Base-by-base conservation (phyloP, 1,284 basidiomycete species). In the Golubevia pallescens region DNA sequence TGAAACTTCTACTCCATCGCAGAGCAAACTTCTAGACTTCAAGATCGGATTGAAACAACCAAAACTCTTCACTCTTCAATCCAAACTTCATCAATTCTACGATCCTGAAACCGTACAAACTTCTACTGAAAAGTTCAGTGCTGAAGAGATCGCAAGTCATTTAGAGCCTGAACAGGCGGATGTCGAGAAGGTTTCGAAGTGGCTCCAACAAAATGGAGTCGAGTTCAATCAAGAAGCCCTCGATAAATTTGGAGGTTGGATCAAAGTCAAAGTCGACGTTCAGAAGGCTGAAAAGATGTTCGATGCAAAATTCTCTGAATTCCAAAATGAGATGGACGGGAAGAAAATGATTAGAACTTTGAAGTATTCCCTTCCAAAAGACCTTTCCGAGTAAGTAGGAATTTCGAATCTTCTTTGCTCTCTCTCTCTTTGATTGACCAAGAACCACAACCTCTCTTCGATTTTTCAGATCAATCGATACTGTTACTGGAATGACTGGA, bases 251-350 rank as follows among this genome's bases (percentile, higher is more conserved):
- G 28, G 28, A 28, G 77, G 80, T 62, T 73, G 68, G 56, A 64
- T 83, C 51, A 66, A 58, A 53, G 64, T 80, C 24, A 52, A 72
- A 20, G 67, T 77, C 1, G 69, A 77, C 3, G 73, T 74, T 5
- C 66, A 62, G 55, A 34, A 77, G 65, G 80, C 80, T 13, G 61
- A 76, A 19, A 61, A 67, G 59, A 67, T 83, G 60, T 67, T 83
- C 32, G 42, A 16, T 51, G 73, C 79, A 55, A 69, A 80, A 13
- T 73, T 83, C 38, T 63, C 65, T 24, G 68, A 73, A 4, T 83
- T 69, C 55, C 67, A 78, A 71, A 75, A 80, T 70, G 69, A 67
- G 54, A 58, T 63, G 14, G 73, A 66, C 16, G 73, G 74, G 20
- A 60, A 68, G 6, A 57, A 66, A 21, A 64, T 74, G 38, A 63